Evolutionary conservation across 192 early-diverging fungal species (phyloP).

Genomic region (Umbelopsis sp.): DNA sequence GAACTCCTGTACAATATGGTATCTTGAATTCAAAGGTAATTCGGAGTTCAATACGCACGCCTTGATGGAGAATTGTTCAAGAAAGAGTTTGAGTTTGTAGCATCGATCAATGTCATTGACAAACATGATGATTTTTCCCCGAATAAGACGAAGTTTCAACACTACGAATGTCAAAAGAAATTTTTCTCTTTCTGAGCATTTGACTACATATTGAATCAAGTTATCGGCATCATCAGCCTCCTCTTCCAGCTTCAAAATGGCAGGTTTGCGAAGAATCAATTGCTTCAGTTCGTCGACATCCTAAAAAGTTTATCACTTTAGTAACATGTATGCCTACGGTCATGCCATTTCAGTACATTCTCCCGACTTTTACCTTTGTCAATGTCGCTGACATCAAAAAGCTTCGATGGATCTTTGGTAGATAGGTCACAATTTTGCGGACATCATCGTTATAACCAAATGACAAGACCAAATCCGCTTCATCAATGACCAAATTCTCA

Average conservation of each 20-base stretch:
- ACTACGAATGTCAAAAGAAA: constrained; percentile 88
- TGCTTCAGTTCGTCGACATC: constrained; percentile 88
- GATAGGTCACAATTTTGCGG: constrained; percentile 65
- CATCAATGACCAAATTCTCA: constrained; percentile 92
- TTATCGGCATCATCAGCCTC: constrained; percentile 60
- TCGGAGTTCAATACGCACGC: constrained; percentile 94
- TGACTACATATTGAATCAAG: constrained; percentile 79
- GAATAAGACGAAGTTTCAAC: constrained; percentile 86
- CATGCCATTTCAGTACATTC: background rate
- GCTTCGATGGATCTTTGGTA: constrained; percentile 90
- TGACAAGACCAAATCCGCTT: constrained; percentile 92
- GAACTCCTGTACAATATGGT: constrained; percentile 97
- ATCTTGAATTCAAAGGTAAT: constrained; percentile 88
- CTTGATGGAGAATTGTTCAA: constrained; percentile 95
- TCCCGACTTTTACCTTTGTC: constrained; percentile 48
- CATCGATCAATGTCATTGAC: constrained; percentile 95
- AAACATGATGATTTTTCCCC: constrained; percentile 93
- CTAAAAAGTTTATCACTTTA: constrained; percentile 23
- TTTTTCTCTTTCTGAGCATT: constrained; percentile 81
- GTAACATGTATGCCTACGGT: background rate
- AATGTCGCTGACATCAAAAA: constrained; percentile 96
- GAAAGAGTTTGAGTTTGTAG: constrained; percentile 89
- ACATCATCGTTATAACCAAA: constrained; percentile 95
- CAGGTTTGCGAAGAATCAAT: constrained; percentile 79
- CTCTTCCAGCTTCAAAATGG: constrained; percentile 87